Percentiles rank a stretch among this genome's conserved stretches.
These are phyloP conservation scores for Flaveria trinervia DNA, from an alignment of 129 eudicot genomes.

Conservation along the genomic window DNA sequence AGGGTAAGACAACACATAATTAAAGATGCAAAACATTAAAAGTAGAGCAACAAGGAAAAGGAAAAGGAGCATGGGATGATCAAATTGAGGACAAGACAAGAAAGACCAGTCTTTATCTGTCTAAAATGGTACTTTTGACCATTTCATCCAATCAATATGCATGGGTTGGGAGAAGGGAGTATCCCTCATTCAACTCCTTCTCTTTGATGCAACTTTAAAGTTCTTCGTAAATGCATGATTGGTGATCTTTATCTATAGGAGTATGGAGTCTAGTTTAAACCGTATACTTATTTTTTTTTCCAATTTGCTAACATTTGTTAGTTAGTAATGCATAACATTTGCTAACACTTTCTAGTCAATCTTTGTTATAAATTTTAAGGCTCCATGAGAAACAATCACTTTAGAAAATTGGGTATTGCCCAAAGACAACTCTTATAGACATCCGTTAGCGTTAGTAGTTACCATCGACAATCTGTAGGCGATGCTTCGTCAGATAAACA, in stretches of 20 bases:
- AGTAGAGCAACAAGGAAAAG: conserved; percentile 32
- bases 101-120: conserved; percentile 61
- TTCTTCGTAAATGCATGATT: conserved; percentile 38
- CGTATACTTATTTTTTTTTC: not conserved
- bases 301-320: not conserved
- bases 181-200: conserved; percentile 50
- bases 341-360: not conserved
- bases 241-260: conserved; percentile 29
- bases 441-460: no score
- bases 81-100: conserved; percentile 67
- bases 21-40: conserved; percentile 21
- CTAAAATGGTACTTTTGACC: conserved; percentile 75
- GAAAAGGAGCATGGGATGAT: conserved; percentile 36
- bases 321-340: conserved; percentile 6
- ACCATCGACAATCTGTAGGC: no score
- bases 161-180: conserved; percentile 49
- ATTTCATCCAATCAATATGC: conserved; percentile 57
- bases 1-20: conserved; percentile 35
- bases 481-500: no score
- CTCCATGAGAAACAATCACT: conserved; percentile 26
- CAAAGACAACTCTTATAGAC: no score
- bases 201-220: conserved; percentile 40
- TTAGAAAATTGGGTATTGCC: no score
- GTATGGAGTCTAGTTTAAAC: not conserved
- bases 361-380: conserved; percentile 23